Evolutionary conservation across 2,329 filamentous ascomycete genomes (phyloP).

Genomic region (Paramyrothecium sp.): DNA sequence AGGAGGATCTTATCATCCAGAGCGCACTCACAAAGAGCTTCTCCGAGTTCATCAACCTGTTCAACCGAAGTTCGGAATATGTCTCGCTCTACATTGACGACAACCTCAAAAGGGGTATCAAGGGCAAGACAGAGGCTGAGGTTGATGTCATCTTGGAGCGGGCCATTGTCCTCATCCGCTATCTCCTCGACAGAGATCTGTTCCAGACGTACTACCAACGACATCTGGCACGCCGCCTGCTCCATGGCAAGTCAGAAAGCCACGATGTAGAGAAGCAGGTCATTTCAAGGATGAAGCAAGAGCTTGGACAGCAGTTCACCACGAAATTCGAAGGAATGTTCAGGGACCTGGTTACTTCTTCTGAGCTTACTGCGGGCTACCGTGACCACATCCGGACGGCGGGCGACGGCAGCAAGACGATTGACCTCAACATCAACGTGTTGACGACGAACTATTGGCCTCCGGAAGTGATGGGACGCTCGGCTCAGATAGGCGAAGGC

Average conservation of each 20-base stretch:
- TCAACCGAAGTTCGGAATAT: slow-evolving; percentile 81
- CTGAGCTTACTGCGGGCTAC: slow-evolving; percentile 78
- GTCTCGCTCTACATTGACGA: slow-evolving; percentile 97
- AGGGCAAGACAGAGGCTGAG: slow-evolving; percentile 87
- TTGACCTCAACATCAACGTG: slow-evolving; percentile 82
- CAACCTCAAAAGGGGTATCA: slow-evolving; percentile 89
- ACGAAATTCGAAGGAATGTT: slow-evolving; percentile 96
- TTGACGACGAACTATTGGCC: slow-evolving; percentile 96
- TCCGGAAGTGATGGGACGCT: slow-evolving; percentile 75
- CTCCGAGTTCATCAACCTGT: slow-evolving; percentile 90
- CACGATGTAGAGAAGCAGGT: slow-evolving; percentile 93
- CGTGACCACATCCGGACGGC: slow-evolving; percentile 61
- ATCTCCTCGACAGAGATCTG: slow-evolving; percentile 87
- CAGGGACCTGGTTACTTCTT: slow-evolving; percentile 87
- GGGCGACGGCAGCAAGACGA: slow-evolving; percentile 45
- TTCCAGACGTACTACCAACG: slow-evolving; percentile 99
- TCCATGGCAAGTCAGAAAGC: slow-evolving; percentile 87
- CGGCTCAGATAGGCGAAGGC: slow-evolving; percentile 48
- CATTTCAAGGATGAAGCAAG: slow-evolving; percentile 95
- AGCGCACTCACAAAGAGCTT: slow-evolving; percentile 85
- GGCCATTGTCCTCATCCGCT: slow-evolving; percentile 82
- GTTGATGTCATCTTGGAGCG: slow-evolving; percentile 84
- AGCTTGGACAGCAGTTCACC: slow-evolving; percentile 92
- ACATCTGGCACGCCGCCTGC: slow-evolving; percentile 81
- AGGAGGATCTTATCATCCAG: slow-evolving; percentile 73